Evolutionary conservation across 257 asterid genomes (phyloP), one percentile per base, ranked within the genome.

Genomic region (Scutellaria minor): DNA sequence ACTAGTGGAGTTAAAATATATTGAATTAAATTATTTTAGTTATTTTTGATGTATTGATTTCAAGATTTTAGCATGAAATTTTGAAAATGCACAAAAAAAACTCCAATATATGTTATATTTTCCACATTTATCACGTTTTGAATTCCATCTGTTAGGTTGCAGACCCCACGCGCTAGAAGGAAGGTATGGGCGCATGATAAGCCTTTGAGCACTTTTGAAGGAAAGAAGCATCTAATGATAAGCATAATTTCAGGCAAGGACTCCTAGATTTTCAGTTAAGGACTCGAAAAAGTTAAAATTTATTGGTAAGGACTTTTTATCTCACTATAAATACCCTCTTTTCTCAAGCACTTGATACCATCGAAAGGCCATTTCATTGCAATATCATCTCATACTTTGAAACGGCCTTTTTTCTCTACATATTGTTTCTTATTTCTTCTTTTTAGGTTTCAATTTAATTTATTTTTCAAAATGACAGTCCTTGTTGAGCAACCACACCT

Each of bases 391-490:
- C 9, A 60, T 2, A 35, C 9, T 12, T 40, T 35, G 64, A 8
- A 77, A 45, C 50, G 39, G 51, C 54, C 39, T 9, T 50, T 66
- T 60, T 3, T 24, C 2, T 4, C n/a, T n/a, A 8, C 2, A 0
- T 59, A 10, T 6, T 44, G 0, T 6, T 5, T 24, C 18, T 3
- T 52, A 3, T 45, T 55, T 24, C 27, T 55, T 24, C 27, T 20
- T 14, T 18, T 20, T 40, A 1, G 39, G 5, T 2, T 45, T 31
- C 40, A 6, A 8, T 65, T 11, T 1, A n/a, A 9, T 7, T 35
- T 69, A 52, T 2, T 48, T 35, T 62, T 10, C 52, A 84, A 80
- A 35, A 90, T 90, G 96, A 86, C 96, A 3, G 85, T 88, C 73
- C 83, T 80, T 68, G 68, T 85, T 52, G 87, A 86, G 64, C 88